Evolutionary conservation across 108 stramenopile genomes (phyloP).

Genomic region (Phaeodactylum tricornutum): DNA sequence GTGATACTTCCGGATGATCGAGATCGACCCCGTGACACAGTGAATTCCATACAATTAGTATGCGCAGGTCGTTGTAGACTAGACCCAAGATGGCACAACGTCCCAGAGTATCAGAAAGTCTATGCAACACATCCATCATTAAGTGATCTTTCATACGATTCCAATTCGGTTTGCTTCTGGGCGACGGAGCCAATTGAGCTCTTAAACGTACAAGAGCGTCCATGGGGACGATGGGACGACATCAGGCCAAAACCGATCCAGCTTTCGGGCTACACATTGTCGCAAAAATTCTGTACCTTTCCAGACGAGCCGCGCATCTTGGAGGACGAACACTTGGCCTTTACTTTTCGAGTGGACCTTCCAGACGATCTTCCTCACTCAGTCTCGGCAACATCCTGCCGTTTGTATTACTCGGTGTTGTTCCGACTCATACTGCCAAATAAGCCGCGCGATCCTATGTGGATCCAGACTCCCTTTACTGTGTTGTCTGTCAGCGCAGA

Average conservation of each 20-base stretch:
- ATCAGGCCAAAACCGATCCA: conserved; percentile 3
- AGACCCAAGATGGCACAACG: conserved; percentile 46
- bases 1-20: conserved; percentile 5
- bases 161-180: conserved; percentile 41
- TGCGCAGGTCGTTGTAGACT: conserved; percentile 29
- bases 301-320: background rate
- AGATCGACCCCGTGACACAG: conserved; percentile 6
- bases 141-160: conserved; percentile 3
- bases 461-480: background rate
- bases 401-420: conserved; percentile 34
- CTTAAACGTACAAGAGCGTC: conserved; percentile 23
- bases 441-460: too few relatives aligned
- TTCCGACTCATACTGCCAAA: too few relatives aligned
- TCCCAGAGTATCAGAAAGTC: background rate
- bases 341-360: conserved; percentile 43
- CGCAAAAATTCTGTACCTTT: background rate
- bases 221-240: conserved; percentile 14
- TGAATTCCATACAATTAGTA: conserved; percentile 15
- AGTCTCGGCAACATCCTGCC: conserved; percentile 26
- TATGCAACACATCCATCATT: background rate
- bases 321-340: conserved; percentile 20
- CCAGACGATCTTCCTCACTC: conserved; percentile 32
- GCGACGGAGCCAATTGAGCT: conserved; percentile 36
- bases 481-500: background rate
- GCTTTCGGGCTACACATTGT: background rate